phyloP scores from a whole-genome alignment of 2,329 filamentous ascomycete species.

The Huntiella savannae region DNA sequence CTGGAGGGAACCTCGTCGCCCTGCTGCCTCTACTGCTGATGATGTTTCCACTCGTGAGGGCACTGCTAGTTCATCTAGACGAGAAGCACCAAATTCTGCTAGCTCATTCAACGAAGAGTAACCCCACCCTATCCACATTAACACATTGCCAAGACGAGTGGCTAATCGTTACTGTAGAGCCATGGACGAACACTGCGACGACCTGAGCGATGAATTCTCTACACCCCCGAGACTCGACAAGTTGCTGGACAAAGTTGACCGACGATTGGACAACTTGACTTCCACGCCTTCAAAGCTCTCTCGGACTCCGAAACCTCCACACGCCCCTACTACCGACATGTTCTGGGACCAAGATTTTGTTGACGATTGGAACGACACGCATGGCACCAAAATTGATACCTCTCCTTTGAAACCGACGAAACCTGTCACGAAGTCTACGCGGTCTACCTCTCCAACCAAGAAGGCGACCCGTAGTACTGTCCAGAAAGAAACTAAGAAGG shows the following conservation, averaged over 20 bases:
- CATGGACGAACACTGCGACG: neutral
- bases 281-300: neutral
- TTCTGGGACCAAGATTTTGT: slow-evolving; percentile 42
- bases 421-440: neutral
- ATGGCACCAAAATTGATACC: slow-evolving; percentile 25
- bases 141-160: no score
- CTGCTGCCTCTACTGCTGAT: no score
- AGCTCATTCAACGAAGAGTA: no score
- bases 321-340: slow-evolving; percentile 32
- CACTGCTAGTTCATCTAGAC: no score
- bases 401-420: slow-evolving; percentile 10
- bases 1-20: slow-evolving; percentile 5
- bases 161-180: no score
- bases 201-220: neutral
- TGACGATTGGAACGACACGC: slow-evolving; percentile 45
- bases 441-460: slow-evolving; percentile 1
- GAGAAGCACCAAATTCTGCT: no score
- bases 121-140: no score
- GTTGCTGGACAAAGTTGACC: neutral
- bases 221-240: neutral
- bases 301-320: slow-evolving; percentile 30
- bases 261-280: neutral
- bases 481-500: slow-evolving; percentile 30
- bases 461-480: slow-evolving; percentile 18
- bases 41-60: no score